phyloP scores from a whole-genome alignment of 1,284 basidiomycete species.

The Schizophyllum commune region DNA sequence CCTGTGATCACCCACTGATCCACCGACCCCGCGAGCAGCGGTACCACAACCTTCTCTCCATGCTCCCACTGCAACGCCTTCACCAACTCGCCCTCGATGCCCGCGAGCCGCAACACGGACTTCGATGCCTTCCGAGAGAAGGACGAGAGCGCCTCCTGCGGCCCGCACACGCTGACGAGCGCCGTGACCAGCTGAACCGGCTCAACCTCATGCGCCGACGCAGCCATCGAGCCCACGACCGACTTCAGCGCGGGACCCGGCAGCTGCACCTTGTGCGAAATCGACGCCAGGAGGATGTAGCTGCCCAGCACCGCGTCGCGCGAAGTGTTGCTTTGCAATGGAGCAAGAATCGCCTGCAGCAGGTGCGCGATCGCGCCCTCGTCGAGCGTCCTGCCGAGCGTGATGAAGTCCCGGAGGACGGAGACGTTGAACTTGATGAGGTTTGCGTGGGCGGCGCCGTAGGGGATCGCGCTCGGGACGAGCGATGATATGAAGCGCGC shows the following conservation, averaged over 20 bases:
- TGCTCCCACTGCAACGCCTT: background rate
- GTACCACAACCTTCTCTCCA: background rate
- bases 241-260: constrained; percentile 47
- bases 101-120: constrained; percentile 37
- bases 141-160: constrained; percentile 42
- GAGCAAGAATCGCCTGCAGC: constrained; percentile 53
- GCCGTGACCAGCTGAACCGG: constrained; percentile 52
- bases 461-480: constrained; percentile 53
- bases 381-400: constrained; percentile 44
- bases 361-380: constrained; percentile 57
- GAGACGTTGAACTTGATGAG: constrained; percentile 84
- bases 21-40: background rate
- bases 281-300: constrained; percentile 59
- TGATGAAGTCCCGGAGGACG: constrained; percentile 74
- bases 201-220: constrained; percentile 38
- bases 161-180: constrained; percentile 48
- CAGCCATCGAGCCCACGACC: constrained; percentile 48
- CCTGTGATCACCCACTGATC: too few relatives aligned
- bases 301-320: constrained; percentile 45
- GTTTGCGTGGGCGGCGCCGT: constrained; percentile 54
- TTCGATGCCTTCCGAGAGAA: constrained; percentile 36
- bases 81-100: constrained; percentile 16
- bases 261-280: constrained; percentile 58
- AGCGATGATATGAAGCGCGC: constrained; percentile 65
- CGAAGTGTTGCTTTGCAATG: constrained; percentile 38